phyloP scores from a whole-genome alignment of 225 moss, liverwort and hornwort genomes.

The Sphagnum tenellum region DNA sequence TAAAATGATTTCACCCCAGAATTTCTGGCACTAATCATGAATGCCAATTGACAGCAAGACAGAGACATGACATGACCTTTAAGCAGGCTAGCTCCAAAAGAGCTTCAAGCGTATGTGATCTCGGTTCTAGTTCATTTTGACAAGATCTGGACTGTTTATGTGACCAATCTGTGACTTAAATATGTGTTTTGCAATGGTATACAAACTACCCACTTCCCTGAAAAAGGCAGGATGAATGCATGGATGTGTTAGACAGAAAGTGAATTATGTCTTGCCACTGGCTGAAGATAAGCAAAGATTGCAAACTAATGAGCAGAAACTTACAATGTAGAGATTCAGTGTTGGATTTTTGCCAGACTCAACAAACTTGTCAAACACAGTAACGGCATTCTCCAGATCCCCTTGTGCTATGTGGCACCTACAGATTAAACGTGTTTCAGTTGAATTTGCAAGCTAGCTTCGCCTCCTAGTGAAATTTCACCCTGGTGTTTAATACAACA shows the following conservation, averaged over 20 bases:
- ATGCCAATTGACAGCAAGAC: not conserved
- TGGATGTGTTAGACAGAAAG: not conserved
- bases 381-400: constrained; percentile 47
- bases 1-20: not conserved
- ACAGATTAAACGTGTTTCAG: not conserved
- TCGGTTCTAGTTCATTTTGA: too few relatives aligned
- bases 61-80: not conserved
- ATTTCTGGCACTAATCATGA: not conserved
- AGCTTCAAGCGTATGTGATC: not conserved
- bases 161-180: too few relatives aligned
- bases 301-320: not conserved
- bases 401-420: constrained; percentile 21
- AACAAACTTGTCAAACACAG: constrained; percentile 32
- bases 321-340: constrained; percentile 54
- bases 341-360: constrained; percentile 51
- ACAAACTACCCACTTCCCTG: not conserved
- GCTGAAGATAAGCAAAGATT: not conserved
- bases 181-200: not conserved
- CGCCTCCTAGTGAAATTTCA: too few relatives aligned
- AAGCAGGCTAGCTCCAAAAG: not conserved
- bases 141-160: too few relatives aligned
- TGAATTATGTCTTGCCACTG: not conserved
- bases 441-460: not conserved
- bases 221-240: not conserved
- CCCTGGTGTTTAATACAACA: too few relatives aligned